Conservation (phyloP, 345 rosid species). For the Lagerstroemia speciosa region DNA sequence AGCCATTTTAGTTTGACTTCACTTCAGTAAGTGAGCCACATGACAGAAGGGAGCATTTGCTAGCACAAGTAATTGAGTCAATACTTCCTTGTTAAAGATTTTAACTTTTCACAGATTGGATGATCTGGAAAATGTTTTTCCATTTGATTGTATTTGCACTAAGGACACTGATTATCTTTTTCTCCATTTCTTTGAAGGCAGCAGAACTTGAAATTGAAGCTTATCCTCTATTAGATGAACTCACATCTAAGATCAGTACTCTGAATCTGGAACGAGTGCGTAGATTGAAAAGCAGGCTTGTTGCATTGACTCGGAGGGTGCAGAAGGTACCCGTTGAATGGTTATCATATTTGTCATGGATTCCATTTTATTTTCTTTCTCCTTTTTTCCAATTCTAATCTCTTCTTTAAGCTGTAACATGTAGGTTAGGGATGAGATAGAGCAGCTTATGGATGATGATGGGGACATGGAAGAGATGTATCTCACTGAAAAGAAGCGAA, state of each 20-base stretch:
- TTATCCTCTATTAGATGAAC: conserved; percentile 90
- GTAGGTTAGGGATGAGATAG: conserved; percentile 95
- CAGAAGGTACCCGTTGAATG: conserved; percentile 55
- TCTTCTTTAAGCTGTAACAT: not conserved
- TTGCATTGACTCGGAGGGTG: conserved; percentile 91
- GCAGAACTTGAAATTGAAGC: conserved; percentile 99
- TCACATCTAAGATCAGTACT: conserved; percentile 95
- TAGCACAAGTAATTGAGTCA: not conserved
- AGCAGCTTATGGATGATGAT: conserved; percentile 99
- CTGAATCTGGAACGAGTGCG: conserved; percentile 93
- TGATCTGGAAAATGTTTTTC: not conserved
- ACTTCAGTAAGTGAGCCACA: not conserved
- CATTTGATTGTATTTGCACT: not conserved
- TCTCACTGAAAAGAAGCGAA: conserved; percentile 87
- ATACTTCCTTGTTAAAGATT: not conserved
- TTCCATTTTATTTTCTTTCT: conserved; percentile 7
- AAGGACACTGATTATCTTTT: not conserved
- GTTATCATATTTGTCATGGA: not conserved
- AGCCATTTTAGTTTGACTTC: not conserved
- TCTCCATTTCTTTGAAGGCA: conserved; percentile 46
- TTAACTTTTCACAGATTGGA: not conserved
- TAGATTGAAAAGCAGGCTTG: conserved; percentile 94
- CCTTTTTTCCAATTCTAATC: not conserved
- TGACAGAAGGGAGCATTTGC: not conserved
- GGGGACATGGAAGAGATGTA: conserved; percentile 99